These are phyloP conservation scores for Hortiboletus campestris DNA, from an alignment of 768 basidiomycete species.

Conservation along the genomic window DNA sequence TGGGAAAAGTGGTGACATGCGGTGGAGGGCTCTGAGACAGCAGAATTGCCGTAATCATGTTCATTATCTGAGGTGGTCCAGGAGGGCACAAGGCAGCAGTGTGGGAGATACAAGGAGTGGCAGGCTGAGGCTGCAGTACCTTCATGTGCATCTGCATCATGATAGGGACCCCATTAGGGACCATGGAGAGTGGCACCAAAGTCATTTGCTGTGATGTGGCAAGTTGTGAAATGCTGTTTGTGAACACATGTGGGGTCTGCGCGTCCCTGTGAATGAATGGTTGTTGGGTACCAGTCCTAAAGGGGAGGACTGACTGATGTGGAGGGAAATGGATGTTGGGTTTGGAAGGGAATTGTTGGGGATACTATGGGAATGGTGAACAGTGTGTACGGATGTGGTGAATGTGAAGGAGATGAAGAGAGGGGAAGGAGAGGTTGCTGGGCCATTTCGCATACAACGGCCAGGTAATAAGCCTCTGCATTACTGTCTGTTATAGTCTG, in stretches of 20 bases:
- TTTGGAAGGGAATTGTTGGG: no score
- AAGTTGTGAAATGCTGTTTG: conserved; percentile 29
- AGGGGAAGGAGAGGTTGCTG: no score
- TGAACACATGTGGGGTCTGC: conserved; percentile 18
- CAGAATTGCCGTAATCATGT: conserved; percentile 5
- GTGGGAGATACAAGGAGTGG: conserved; percentile 55
- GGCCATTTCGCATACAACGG: no score
- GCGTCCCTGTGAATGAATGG: conserved; percentile 4
- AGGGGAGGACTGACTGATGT: no score
- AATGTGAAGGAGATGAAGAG: no score
- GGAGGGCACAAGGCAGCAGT: conserved; percentile 30
- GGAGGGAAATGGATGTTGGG: no score
- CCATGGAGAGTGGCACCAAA: conserved; percentile 21
- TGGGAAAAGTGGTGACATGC: conserved; percentile 25
- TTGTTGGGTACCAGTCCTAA: no score
- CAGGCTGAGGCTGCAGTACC: conserved; percentile 53
- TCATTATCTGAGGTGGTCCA: no score
- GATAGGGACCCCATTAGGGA: conserved; percentile 49
- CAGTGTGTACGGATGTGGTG: no score
- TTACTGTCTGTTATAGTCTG: no score
- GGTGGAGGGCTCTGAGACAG: conserved; percentile 36
- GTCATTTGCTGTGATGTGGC: conserved; percentile 19
- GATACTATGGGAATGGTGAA: no score
- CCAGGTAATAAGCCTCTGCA: no score
- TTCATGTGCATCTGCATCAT: conserved; percentile 59